Evolutionary conservation across 257 asterid species (phyloP), one percentile per base, ranked within the genome.

Genomic region (Rhazya stricta): DNA sequence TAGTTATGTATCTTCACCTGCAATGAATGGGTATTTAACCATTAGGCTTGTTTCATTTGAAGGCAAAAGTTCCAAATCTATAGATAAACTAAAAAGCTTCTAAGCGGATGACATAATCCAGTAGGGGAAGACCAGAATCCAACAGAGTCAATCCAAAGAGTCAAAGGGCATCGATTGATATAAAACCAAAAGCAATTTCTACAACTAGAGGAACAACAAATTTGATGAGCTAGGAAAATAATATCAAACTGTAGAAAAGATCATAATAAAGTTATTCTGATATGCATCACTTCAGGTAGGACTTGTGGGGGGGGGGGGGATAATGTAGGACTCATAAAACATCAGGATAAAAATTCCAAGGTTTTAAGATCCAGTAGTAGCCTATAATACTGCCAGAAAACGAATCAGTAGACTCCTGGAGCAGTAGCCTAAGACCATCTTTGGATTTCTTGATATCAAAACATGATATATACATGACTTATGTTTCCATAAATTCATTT

Each of bases 21-120:
- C 76, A 74, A 74, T 42, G 23, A 51, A 79, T 60, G 73, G 73
- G 67, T 45, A 63, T 69, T 74, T 25, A 42, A 60, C 72, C 32
- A 39, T 61, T 61, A 74, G 72, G 46, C 45, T 68, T 65, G 29
- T 68, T 73, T 68, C 42, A 51, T 63, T 34, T 65, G 9, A 78
- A 57, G 42, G 30, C 39, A 53, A 63, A 60, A 5, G 18, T 69
- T 32, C 41, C 37, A 61, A 42, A 57, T 9, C 50, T 61, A 70
- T 13, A 29, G 27, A 73, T 42, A 56, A 72, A 13, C 25, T 36
- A n/a, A 32, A 0, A 30, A 29, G 73, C 46, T 30, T 72, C 67
- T 25, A 29, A 39, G 76, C 69, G 41, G 54, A 51, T 25, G 69
- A 46, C 4, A 16, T 27, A 37, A 37, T 39, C 76, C 32, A 19